Percentiles rank a stretch among this genome's conserved stretches.
Conservation (phyloP, 768 basidiomycete genomes). For the Trametes cinnabarina region DNA sequence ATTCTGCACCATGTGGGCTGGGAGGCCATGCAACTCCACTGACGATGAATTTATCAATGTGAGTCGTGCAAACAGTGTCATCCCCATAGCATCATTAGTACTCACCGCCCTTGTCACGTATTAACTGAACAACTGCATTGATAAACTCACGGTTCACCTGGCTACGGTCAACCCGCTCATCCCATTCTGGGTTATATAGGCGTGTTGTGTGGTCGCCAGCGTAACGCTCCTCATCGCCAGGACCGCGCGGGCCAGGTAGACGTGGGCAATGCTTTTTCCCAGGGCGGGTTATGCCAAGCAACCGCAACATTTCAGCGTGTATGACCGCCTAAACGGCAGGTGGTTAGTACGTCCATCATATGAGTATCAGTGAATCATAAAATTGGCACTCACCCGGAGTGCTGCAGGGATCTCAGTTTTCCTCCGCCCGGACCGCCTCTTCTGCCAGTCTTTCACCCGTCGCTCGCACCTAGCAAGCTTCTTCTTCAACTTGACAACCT, state of each 20-base stretch:
- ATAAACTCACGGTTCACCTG: not conserved
- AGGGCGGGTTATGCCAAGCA: no score
- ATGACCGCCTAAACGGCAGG: no score
- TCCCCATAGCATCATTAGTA: not conserved
- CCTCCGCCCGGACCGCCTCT: no score
- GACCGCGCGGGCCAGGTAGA: not conserved
- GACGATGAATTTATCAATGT: not conserved
- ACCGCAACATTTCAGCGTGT: no score
- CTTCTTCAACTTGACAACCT: no score
- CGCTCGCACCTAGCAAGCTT: no score
- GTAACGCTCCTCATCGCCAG: not conserved
- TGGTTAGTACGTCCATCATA: no score
- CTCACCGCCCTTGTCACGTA: not conserved
- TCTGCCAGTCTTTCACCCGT: no score
- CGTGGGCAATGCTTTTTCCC: not conserved
- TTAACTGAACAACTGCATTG: not conserved
- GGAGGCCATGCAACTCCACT: not conserved
- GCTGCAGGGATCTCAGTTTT: no score
- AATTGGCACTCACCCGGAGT: no score
- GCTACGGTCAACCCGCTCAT: not conserved
- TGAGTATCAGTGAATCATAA: no score
- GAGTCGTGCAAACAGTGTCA: not conserved
- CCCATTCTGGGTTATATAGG: not conserved
- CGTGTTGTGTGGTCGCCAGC: not conserved
- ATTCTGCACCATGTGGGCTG: no score